Evolutionary conservation across 768 basidiomycete genomes (phyloP).

Genomic region (Tricholoma saponaceum): DNA sequence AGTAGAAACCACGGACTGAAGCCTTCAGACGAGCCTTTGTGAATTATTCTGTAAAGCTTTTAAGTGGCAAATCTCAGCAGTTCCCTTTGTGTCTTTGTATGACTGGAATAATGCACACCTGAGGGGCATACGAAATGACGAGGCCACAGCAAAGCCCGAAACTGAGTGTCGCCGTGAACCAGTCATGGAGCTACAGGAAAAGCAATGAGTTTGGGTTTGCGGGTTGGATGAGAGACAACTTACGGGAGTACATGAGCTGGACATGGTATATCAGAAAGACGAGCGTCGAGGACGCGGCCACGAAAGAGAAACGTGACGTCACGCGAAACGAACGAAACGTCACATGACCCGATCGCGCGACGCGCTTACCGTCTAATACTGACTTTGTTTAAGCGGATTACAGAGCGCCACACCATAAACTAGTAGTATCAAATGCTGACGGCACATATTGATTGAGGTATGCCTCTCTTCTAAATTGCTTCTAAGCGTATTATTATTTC

Average conservation of each 20-base stretch:
- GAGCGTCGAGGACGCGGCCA: too few species aligned
- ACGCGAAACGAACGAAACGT: too few species aligned
- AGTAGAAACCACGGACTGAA: conserved; percentile 90
- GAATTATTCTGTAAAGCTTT: conserved; percentile 79
- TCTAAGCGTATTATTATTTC: too few species aligned
- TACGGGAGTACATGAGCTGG: conserved; percentile 1
- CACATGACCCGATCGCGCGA: too few species aligned
- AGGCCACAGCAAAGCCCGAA: conserved; percentile 66
- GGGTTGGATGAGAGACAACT: background rate
- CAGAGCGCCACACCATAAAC: too few species aligned
- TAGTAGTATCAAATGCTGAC: too few species aligned
- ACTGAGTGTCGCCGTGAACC: conserved; percentile 64
- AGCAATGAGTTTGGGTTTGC: background rate
- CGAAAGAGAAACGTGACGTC: too few species aligned
- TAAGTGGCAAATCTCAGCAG: background rate
- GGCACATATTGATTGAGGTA: too few species aligned
- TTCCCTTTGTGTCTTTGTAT: background rate
- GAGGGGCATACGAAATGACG: conserved; percentile 79
- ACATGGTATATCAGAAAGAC: too few species aligned
- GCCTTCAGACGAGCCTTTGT: conserved; percentile 75
- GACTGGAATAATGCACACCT: conserved; percentile 36
- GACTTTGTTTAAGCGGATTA: too few species aligned
- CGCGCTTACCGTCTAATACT: too few species aligned
- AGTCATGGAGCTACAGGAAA: conserved; percentile 59
- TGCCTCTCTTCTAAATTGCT: too few species aligned